Evolutionary conservation across 257 asterid genomes (phyloP).

Genomic region (Avicennia marina): DNA sequence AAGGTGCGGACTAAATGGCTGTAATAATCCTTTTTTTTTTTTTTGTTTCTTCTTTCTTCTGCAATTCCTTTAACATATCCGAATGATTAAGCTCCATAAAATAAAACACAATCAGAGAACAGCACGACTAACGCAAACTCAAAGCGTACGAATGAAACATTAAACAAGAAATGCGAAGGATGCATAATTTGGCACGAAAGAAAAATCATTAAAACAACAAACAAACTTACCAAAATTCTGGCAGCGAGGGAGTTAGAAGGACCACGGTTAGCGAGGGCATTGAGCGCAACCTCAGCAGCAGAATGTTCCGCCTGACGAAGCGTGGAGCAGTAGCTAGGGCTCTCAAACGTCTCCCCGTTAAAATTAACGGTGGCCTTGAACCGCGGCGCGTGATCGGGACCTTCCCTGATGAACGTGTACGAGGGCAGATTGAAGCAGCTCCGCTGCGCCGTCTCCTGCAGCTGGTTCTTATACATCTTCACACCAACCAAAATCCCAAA

Average conservation of each 20-base stretch:
- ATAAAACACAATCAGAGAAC: conserved; percentile 2
- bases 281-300: conserved; percentile 85
- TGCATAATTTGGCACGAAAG: neutral
- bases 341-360: conserved; percentile 78
- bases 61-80: conserved; percentile 13
- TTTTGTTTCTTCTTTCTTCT: neutral
- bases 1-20: too few relatives aligned
- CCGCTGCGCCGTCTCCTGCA: conserved; percentile 92
- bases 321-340: conserved; percentile 81
- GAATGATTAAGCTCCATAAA: neutral
- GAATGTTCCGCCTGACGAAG: conserved; percentile 91
- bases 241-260: conserved; percentile 82
- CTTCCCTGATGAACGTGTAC: conserved; percentile 66
- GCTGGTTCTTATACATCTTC: conserved; percentile 81
- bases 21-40: too few relatives aligned
- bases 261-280: conserved; percentile 61
- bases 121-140: conserved; percentile 1
- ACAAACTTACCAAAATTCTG: conserved; percentile 49
- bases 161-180: conserved; percentile 2
- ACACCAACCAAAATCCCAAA: conserved; percentile 14
- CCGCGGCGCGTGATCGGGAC: conserved; percentile 96
- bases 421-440: conserved; percentile 92
- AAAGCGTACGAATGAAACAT: neutral
- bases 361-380: conserved; percentile 78
- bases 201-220: neutral